These are phyloP conservation scores for Yamadazyma triangularis DNA, from an alignment of 1,139 yeast genomes.

Conservation along the genomic window DNA sequence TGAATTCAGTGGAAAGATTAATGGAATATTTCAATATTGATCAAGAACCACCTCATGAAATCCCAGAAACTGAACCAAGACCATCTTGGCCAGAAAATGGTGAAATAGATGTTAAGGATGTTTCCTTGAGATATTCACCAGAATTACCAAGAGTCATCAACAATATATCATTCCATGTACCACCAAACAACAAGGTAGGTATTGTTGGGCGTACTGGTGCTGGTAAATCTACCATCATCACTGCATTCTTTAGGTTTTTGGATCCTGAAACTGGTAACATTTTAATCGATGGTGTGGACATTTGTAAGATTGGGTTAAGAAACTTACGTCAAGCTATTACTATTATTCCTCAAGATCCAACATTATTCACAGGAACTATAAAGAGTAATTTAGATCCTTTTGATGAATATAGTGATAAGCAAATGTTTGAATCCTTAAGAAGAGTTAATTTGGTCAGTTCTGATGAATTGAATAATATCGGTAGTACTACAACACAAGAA, in stretches of 20 bases:
- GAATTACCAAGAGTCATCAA: conserved; percentile 86
- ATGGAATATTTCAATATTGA: conserved; percentile 80
- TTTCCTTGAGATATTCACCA: conserved; percentile 85
- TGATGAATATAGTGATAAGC: conserved; percentile 60
- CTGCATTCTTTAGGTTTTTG: conserved; percentile 88
- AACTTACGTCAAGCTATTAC: conserved; percentile 81
- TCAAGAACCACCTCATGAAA: conserved; percentile 74
- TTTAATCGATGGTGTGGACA: conserved; percentile 82
- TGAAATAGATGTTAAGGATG: conserved; percentile 65
- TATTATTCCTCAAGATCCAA: conserved; percentile 93
- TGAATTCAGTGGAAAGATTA: conserved; percentile 93
- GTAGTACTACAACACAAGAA: conserved; percentile 16
- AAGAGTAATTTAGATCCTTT: conserved; percentile 77
- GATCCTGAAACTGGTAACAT: conserved; percentile 87
- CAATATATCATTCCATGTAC: conserved; percentile 75
- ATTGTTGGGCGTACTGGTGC: conserved; percentile 99
- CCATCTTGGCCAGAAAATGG: conserved; percentile 82
- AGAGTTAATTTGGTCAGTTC: conserved; percentile 71
- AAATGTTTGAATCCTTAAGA: conserved; percentile 78
- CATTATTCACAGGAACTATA: conserved; percentile 80
- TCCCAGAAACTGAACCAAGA: conserved; percentile 70
- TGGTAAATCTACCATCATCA: conserved; percentile 93
- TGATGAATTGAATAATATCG: conserved; percentile 18
- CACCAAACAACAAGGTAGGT: conserved; percentile 82
- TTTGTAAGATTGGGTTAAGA: conserved; percentile 73